phyloP scores from a whole-genome alignment of 495 filamentous ascomycete species.

The Amniculicola lignicola region DNA sequence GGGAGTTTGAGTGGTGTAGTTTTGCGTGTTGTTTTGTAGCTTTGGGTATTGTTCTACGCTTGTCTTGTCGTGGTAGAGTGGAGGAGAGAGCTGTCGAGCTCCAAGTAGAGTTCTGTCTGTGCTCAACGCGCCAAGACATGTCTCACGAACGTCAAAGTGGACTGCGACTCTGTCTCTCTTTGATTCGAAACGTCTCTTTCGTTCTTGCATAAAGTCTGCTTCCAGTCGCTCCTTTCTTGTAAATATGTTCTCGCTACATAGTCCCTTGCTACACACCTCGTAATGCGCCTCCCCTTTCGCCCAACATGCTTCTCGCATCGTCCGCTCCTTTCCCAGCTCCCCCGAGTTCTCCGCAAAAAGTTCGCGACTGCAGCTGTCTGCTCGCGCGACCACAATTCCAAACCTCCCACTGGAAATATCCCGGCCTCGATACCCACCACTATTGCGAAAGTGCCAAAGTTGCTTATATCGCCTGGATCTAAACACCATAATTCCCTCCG shows the following conservation, averaged over 20 bases:
- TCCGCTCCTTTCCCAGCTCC: not conserved
- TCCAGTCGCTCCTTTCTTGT: conserved; percentile 15
- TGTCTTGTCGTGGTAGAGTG: not conserved
- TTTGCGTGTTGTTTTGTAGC: conserved; percentile 5
- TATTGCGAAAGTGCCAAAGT: conserved; percentile 30
- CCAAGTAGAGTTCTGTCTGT: not conserved
- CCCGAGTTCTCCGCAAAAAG: conserved; percentile 10
- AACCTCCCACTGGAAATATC: not conserved
- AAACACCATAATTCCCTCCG: conserved; percentile 59
- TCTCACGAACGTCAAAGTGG: too few species aligned
- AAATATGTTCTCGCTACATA: conserved; percentile 9
- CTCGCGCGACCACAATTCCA: too few species aligned
- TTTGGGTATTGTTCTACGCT: not conserved
- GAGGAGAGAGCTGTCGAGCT: not conserved
- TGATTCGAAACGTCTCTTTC: not conserved
- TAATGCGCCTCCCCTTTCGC: conserved; percentile 16
- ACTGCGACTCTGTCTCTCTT: too few species aligned
- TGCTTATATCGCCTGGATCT: conserved; percentile 39
- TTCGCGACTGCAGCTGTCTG: too few species aligned
- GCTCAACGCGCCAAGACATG: too few species aligned
- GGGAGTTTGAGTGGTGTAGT: not conserved
- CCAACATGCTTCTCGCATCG: not conserved
- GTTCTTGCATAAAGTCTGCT: too few species aligned
- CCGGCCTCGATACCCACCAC: conserved; percentile 2
- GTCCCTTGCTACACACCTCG: not conserved